phyloP scores from a whole-genome alignment of 305 asterid genomes.

The Solanum hybrid region DNA sequence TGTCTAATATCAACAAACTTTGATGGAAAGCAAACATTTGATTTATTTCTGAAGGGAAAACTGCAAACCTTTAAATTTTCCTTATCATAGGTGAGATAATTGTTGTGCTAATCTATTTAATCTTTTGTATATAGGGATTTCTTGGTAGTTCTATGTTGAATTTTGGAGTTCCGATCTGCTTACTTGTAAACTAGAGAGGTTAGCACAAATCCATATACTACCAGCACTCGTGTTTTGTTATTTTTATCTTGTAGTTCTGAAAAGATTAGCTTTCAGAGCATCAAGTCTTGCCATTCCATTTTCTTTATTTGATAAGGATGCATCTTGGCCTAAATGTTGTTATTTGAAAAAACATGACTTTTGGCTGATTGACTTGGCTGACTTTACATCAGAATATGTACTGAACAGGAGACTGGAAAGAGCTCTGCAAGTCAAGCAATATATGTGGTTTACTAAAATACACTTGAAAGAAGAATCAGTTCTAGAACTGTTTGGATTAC shows the following conservation, averaged over 20 bases:
- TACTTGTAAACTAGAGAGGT: not conserved
- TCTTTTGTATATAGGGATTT: not conserved
- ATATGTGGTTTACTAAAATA: not conserved
- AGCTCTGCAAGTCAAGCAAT: not conserved
- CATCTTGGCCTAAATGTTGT: not conserved
- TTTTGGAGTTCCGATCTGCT: not conserved
- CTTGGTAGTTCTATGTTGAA: not conserved
- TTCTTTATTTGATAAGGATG: not conserved
- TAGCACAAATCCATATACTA: not conserved
- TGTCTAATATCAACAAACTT: not conserved
- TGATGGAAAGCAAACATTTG: not conserved
- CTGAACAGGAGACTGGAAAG: not conserved
- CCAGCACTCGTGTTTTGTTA: not conserved
- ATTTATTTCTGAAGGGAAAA: not conserved
- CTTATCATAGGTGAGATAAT: not conserved
- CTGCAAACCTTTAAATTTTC: not conserved
- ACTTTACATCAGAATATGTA: not conserved
- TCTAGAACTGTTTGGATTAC: not conserved
- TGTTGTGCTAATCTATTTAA: not conserved
- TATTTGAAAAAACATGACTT: not conserved
- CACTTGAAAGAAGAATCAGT: not conserved
- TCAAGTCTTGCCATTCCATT: not conserved
- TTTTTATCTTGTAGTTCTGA: not conserved
- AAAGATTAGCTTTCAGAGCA: not conserved
- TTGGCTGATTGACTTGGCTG: not conserved